Evolutionary conservation across 2,329 filamentous ascomycete genomes (phyloP).

Genomic region (Zelopaecilomyces penicillatus): DNA sequence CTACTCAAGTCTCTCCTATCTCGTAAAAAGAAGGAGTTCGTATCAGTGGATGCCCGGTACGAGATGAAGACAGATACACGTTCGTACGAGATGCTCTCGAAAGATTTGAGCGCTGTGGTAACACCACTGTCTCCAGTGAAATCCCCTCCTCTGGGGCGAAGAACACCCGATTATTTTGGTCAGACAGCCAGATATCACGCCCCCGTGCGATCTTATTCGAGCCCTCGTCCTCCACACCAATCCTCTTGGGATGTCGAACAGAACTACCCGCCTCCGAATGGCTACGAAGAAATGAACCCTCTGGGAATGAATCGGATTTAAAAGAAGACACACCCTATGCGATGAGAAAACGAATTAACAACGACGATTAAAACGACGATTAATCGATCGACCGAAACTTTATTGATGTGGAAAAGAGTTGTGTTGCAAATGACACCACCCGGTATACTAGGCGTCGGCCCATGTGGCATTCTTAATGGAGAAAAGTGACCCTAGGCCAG

Average conservation of each 20-base stretch:
- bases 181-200: slow-evolving; percentile 46
- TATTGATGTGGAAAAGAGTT: too few relatives aligned
- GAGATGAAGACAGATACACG: slow-evolving; percentile 54
- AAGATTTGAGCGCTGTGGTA: slow-evolving; percentile 45
- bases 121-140: slow-evolving; percentile 39
- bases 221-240: slow-evolving; percentile 39
- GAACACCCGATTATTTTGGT: slow-evolving; percentile 49
- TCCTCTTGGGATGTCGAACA: slow-evolving; percentile 35
- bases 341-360: too few relatives aligned
- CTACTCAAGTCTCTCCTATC: slow-evolving; percentile 43
- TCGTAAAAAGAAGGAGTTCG: slow-evolving; percentile 66
- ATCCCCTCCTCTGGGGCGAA: slow-evolving; percentile 29
- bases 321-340: neutral
- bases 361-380: too few relatives aligned
- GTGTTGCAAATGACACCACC: too few relatives aligned
- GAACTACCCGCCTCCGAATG: slow-evolving; percentile 26
- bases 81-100: slow-evolving; percentile 74
- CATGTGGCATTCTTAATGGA: too few relatives aligned
- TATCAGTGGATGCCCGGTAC: slow-evolving; percentile 70
- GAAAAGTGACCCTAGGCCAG: neutral
- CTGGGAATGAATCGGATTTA: slow-evolving; percentile 49
- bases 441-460: too few relatives aligned
- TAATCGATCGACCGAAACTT: too few relatives aligned
- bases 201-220: slow-evolving; percentile 48
- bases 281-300: slow-evolving; percentile 40